These are phyloP conservation scores for Pleurotus citrinopileatus DNA, from an alignment of 768 basidiomycete genomes.

Conservation along the genomic window DNA sequence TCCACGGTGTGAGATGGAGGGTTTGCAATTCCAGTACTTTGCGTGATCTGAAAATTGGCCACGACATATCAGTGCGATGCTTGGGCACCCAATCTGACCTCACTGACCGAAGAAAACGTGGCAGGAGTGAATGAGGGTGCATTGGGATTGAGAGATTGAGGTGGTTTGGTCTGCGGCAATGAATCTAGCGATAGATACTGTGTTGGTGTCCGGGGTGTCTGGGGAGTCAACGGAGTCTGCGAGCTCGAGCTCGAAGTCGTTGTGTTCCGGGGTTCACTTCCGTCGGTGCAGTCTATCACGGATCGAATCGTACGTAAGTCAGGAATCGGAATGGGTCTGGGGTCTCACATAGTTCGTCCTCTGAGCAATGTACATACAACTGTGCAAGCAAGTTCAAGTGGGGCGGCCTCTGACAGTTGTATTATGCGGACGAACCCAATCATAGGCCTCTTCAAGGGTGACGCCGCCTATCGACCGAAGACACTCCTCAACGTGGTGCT, in stretches of 20 bases:
- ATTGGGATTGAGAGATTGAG: slow-evolving; percentile 34
- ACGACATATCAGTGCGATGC: too few species aligned
- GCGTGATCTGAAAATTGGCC: background rate
- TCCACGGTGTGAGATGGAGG: background rate
- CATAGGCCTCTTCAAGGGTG: slow-evolving; percentile 84
- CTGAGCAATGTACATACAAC: slow-evolving; percentile 64
- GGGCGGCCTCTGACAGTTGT: too few species aligned
- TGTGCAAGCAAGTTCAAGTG: slow-evolving; percentile 22
- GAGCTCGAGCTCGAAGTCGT: background rate
- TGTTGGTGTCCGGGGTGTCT: slow-evolving; percentile 29
- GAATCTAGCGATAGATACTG: slow-evolving; percentile 26
- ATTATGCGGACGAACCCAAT: slow-evolving; percentile 78
- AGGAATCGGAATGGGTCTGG: too few species aligned
- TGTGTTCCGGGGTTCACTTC: slow-evolving; percentile 4
- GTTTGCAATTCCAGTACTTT: background rate
- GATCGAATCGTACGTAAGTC: too few species aligned
- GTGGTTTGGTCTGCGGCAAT: slow-evolving; percentile 14
- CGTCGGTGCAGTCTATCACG: slow-evolving; percentile 4
- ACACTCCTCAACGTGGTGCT: slow-evolving; percentile 69
- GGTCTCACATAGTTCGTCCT: slow-evolving; percentile 53
- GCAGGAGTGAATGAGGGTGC: slow-evolving; percentile 37
- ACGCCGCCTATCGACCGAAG: slow-evolving; percentile 58
- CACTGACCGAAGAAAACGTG: background rate
- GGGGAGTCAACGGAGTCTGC: slow-evolving; percentile 26
- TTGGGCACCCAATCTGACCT: too few species aligned